Conservation (phyloP, 2,329 filamentous ascomycete genomes). For the Penicillium digitatum region DNA sequence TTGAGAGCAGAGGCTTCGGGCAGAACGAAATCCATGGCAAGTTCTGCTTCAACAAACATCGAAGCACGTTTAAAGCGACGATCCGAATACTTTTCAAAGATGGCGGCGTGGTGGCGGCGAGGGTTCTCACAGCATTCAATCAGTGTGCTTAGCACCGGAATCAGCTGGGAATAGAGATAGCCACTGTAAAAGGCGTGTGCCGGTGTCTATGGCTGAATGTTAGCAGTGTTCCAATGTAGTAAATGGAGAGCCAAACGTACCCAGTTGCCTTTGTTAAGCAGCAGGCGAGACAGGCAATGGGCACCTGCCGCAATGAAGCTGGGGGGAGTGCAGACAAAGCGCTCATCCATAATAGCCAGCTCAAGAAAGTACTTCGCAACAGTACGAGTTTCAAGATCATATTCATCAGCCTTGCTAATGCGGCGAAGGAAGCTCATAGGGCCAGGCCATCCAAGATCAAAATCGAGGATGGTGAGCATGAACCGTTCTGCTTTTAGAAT, state of each 20-base stretch:
- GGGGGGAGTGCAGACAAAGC: constrained; percentile 84
- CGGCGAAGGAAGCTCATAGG: constrained; percentile 97
- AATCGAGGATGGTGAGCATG: constrained; percentile 95
- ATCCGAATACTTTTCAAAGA: constrained; percentile 89
- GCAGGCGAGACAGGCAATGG: constrained; percentile 83
- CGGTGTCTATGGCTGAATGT: constrained; percentile 56
- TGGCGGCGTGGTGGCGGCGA: constrained; percentile 73
- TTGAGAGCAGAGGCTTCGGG: constrained; percentile 31
- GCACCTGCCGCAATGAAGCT: constrained; percentile 89
- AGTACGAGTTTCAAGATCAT: constrained; percentile 90
- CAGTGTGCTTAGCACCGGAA: constrained; percentile 70
- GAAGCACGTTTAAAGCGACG: constrained; percentile 83
- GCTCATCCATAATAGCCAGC: constrained; percentile 95
- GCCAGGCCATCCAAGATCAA: constrained; percentile 95
- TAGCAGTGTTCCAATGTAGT: constrained; percentile 12
- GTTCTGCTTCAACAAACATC: constrained; percentile 70
- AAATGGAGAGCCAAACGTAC: constrained; percentile 52
- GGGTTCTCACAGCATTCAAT: constrained; percentile 83
- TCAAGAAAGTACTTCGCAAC: constrained; percentile 97
- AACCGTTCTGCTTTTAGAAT: constrained; percentile 96
- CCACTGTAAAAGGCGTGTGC: constrained; percentile 89
- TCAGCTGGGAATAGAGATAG: constrained; percentile 82
- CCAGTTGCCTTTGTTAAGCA: constrained; percentile 91
- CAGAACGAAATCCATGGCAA: constrained; percentile 59
- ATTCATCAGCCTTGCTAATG: constrained; percentile 98